These are phyloP conservation scores for Sporisorium iseilematis-ciliati DNA, from an alignment of 1,284 basidiomycete genomes.

Conservation along the genomic window DNA sequence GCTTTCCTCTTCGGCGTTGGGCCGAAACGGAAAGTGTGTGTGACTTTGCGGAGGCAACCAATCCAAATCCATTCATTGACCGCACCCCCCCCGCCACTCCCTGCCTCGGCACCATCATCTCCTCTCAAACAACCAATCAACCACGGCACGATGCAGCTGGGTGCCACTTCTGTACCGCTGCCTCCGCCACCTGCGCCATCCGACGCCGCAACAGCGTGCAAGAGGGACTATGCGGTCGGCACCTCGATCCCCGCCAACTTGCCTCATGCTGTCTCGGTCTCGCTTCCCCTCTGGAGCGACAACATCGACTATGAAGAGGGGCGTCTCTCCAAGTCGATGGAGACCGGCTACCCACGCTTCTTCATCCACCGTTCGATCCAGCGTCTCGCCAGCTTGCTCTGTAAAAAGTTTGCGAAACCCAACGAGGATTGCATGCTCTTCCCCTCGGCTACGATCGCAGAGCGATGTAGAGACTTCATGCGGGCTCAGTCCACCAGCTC, in stretches of 20 bases:
- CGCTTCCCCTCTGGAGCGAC: conserved; percentile 92
- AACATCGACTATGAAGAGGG: conserved; percentile 95
- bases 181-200: conserved; percentile 21
- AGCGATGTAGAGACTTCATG: conserved; percentile 64
- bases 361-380: conserved; percentile 90
- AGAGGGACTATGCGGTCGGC: conserved; percentile 49
- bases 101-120: conserved; percentile 9
- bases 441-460: conserved; percentile 57
- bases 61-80: too few relatives aligned
- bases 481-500: conserved; percentile 30
- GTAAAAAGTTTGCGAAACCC: conserved; percentile 54
- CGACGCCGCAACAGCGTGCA: conserved; percentile 17
- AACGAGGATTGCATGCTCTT: conserved; percentile 60
- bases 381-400: conserved; percentile 71
- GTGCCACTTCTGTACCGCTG: conserved; percentile 19
- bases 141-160: conserved; percentile 22
- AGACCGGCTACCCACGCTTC: conserved; percentile 95
- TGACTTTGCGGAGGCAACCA: too few relatives aligned
- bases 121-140: background rate
- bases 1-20: too few relatives aligned
- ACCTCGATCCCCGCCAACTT: conserved; percentile 69
- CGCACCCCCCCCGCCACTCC: background rate
- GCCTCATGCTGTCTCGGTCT: conserved; percentile 93
- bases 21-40: too few relatives aligned
- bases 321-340: conserved; percentile 84